phyloP scores from a whole-genome alignment of 305 asterid species.

The Fraxinus sp. region DNA sequence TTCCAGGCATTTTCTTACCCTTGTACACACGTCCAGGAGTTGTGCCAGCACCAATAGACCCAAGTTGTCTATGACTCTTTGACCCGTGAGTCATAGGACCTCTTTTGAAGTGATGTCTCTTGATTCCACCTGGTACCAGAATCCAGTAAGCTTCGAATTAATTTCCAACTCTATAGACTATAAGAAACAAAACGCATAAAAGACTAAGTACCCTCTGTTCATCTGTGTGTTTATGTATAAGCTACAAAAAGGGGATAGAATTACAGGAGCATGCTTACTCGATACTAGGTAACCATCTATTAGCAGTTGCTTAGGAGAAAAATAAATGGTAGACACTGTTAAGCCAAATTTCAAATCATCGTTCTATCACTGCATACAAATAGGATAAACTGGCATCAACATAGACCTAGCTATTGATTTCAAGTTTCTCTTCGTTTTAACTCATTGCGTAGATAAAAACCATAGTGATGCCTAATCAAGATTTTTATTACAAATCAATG shows the following conservation, averaged over 20 bases:
- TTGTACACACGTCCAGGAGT: constrained; percentile 90
- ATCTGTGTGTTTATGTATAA: not conserved
- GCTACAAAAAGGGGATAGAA: not conserved
- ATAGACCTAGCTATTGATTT: not conserved
- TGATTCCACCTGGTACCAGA: constrained; percentile 73
- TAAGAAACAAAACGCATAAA: not conserved
- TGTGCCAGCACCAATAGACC: constrained; percentile 97
- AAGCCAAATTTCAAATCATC: not conserved
- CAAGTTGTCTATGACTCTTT: constrained; percentile 87
- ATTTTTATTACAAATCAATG: not conserved
- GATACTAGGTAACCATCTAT: not conserved
- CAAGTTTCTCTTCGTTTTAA: not conserved
- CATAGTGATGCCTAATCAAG: not conserved
- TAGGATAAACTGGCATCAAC: not conserved
- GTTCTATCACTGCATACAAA: not conserved
- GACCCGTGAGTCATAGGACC: constrained; percentile 94
- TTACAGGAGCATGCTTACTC: not conserved
- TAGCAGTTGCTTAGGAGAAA: not conserved
- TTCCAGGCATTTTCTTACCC: constrained; percentile 99
- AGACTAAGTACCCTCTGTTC: not conserved
- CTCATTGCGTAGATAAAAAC: not conserved
- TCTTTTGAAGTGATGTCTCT: constrained; percentile 89
- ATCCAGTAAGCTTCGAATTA: constrained; percentile 7
- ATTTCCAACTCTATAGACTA: not conserved
- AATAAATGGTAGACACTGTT: not conserved